Evolutionary conservation across 495 filamentous ascomycete species (phyloP).

Genomic region (Lasiosphaeris hirsuta): DNA sequence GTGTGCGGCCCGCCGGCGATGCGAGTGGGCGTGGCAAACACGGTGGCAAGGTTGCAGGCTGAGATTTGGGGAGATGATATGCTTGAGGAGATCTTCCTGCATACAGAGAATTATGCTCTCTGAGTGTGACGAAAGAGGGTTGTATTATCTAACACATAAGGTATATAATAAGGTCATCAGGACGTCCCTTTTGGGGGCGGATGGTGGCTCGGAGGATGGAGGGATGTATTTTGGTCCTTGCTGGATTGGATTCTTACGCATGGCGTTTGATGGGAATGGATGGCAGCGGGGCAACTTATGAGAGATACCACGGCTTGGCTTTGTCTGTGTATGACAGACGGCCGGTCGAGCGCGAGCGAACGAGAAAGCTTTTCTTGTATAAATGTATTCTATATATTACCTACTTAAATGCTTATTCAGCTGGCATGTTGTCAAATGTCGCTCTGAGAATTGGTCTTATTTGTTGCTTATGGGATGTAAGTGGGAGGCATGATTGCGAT

Average conservation of each 20-base stretch:
- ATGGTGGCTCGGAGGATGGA: too few species aligned
- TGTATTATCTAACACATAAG: conserved; percentile 1
- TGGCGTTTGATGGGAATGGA: neutral
- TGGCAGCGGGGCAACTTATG: neutral
- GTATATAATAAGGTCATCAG: neutral
- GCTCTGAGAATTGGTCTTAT: too few species aligned
- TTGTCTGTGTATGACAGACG: neutral
- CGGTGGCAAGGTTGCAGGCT: conserved; percentile 77
- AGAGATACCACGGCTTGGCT: conserved; percentile 1
- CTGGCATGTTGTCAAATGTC: too few species aligned
- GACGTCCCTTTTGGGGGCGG: neutral
- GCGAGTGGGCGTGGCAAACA: conserved; percentile 79
- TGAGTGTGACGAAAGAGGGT: conserved; percentile 28
- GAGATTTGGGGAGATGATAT: conserved; percentile 73
- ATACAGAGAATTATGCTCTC: conserved; percentile 91
- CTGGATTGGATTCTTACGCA: neutral
- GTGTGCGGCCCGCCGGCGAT: conserved; percentile 87
- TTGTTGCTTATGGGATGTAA: too few species aligned
- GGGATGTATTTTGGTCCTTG: neutral
- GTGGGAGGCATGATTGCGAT: too few species aligned
- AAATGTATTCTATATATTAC: neutral
- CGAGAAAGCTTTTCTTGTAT: neutral
- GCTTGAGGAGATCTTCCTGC: conserved; percentile 88
- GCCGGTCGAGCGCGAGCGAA: neutral
- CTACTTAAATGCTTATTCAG: too few species aligned